Evolutionary conservation across 106 monocot genomes (phyloP).

Genomic region (Dendrobium huoshanense): DNA sequence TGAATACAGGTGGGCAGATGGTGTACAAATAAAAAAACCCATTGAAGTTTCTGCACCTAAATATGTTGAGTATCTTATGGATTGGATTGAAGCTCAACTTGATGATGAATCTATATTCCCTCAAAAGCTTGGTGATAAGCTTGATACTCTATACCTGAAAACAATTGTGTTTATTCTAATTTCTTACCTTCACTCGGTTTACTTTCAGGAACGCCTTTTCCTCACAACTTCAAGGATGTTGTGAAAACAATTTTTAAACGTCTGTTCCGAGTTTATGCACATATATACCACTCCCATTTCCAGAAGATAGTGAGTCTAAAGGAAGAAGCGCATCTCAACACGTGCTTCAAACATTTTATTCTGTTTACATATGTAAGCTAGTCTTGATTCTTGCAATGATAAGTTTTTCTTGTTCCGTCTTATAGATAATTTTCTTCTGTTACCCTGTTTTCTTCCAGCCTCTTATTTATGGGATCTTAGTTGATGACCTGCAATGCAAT

Average conservation of each 20-base stretch:
- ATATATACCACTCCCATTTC: constrained; percentile 94
- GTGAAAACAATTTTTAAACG: constrained; percentile 99
- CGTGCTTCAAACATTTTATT: constrained; percentile 99
- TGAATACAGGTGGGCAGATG: constrained; percentile 99
- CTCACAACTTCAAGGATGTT: constrained; percentile 87
- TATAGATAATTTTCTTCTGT: background rate
- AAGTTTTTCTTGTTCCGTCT: background rate
- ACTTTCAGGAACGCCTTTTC: constrained; percentile 78
- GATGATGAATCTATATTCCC: constrained; percentile 98
- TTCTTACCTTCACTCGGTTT: background rate
- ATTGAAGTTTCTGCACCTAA: constrained; percentile 99
- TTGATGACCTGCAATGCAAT: background rate
- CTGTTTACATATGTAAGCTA: constrained; percentile 85
- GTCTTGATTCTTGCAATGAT: background rate
- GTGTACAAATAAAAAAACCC: constrained; percentile 98
- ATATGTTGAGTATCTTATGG: constrained; percentile 99
- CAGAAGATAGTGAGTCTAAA: constrained; percentile 99
- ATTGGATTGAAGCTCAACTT: constrained; percentile 97
- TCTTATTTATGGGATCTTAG: background rate
- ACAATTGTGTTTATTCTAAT: background rate
- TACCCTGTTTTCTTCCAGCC: background rate
- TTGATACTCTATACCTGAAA: background rate
- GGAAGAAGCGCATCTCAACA: constrained; percentile 99
- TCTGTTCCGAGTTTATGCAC: constrained; percentile 95
- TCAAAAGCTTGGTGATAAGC: constrained; percentile 69